phyloP scores from a whole-genome alignment of 1,284 basidiomycete genomes.

The Violaceomyces palustris region DNA sequence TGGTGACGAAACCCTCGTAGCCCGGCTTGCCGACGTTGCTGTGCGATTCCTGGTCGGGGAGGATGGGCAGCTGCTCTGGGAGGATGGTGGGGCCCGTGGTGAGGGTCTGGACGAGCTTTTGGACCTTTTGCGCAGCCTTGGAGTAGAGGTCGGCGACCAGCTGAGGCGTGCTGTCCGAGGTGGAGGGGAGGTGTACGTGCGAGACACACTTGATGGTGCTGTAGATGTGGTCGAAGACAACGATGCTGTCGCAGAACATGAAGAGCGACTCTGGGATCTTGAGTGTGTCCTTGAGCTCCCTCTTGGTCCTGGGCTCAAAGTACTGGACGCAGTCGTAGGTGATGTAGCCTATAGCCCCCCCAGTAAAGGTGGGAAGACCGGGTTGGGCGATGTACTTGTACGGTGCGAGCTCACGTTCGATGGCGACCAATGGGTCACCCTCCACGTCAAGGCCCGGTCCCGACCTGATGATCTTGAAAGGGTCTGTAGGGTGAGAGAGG shows the following conservation, averaged over 20 bases:
- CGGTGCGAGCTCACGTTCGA: conserved; percentile 79
- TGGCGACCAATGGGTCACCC: conserved; percentile 79
- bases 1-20: conserved; percentile 87
- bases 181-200: conserved; percentile 71
- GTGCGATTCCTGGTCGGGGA: conserved; percentile 55
- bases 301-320: conserved; percentile 67
- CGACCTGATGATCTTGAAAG: conserved; percentile 82
- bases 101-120: conserved; percentile 17
- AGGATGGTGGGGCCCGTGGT: conserved; percentile 58
- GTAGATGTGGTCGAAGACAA: conserved; percentile 95
- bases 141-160: conserved; percentile 48
- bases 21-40: conserved; percentile 92
- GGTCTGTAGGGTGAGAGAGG: too few species aligned
- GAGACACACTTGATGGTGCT: conserved; percentile 90
- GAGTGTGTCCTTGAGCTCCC: conserved; percentile 66
- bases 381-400: conserved; percentile 88
- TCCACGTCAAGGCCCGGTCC: conserved; percentile 75
- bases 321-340: conserved; percentile 93
- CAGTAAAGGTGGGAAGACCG: conserved; percentile 88
- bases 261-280: conserved; percentile 90
- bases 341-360: conserved; percentile 96
- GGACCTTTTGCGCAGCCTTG: conserved; percentile 20
- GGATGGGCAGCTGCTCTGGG: conserved; percentile 56
- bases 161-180: conserved; percentile 54
- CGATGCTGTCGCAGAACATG: conserved; percentile 89